Conservation (phyloP, 768 basidiomycete genomes). For the Strobilomyces echinocephalus region DNA sequence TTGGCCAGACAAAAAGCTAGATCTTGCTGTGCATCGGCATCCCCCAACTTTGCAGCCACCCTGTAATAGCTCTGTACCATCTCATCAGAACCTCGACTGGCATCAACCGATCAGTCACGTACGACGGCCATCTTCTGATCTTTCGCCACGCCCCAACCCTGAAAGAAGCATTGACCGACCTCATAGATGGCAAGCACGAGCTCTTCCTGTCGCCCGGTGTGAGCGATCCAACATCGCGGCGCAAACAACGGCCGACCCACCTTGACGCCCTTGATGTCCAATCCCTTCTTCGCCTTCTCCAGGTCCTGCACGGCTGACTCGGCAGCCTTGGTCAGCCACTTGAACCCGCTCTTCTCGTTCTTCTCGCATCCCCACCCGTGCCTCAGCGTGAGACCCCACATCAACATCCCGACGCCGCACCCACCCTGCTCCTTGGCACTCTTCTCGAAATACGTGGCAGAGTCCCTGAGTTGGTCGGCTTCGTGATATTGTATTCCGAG, state of each 20-base stretch:
- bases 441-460: constrained; percentile 70
- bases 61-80: constrained; percentile 67
- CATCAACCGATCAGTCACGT: constrained; percentile 26
- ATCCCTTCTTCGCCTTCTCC: constrained; percentile 54
- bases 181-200: constrained; percentile 87
- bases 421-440: constrained; percentile 72
- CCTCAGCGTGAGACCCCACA: constrained; percentile 82
- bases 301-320: constrained; percentile 75
- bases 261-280: constrained; percentile 52
- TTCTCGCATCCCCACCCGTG: constrained; percentile 86
- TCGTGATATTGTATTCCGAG: constrained; percentile 78
- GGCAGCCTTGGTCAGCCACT: constrained; percentile 79
- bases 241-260: constrained; percentile 27
- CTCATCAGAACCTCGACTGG: not conserved
- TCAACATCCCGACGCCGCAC: constrained; percentile 85
- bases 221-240: not conserved
- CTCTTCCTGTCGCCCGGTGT: constrained; percentile 48
- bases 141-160: constrained; percentile 84
- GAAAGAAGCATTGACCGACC: constrained; percentile 89
- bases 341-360: constrained; percentile 75
- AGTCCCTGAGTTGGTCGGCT: constrained; percentile 62
- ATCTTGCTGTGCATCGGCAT: constrained; percentile 82
- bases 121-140: constrained; percentile 90
- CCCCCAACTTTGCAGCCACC: constrained; percentile 80
- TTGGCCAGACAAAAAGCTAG: constrained; percentile 82